A percentile compares a stretch with the other conserved stretches of the same genome.
These are phyloP conservation scores for Bidens hawaiensis DNA, from an alignment of 140 eudicot genomes.

Conservation along the genomic window DNA sequence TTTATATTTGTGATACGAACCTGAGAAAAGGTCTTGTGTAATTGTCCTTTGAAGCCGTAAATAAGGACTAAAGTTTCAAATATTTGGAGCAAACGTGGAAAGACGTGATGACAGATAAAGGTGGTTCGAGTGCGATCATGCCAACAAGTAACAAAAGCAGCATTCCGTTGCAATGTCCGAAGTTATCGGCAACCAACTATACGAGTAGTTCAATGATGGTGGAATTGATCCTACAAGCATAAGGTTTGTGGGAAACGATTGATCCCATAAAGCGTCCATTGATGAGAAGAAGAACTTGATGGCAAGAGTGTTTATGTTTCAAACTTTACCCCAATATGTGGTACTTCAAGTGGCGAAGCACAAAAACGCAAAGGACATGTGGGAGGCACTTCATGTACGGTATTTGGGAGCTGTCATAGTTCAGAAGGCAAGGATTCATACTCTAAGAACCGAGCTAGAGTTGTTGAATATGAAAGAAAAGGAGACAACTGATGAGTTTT, in stretches of 20 bases:
- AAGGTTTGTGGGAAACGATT: not conserved
- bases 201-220: not conserved
- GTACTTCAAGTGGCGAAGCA: not conserved
- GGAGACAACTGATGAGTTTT: not conserved
- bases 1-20: too few species aligned
- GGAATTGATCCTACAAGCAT: not conserved
- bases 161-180: not conserved
- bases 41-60: too few species aligned
- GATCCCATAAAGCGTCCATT: too few species aligned
- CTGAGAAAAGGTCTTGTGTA: too few species aligned
- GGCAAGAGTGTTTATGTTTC: too few species aligned
- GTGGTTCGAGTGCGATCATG: not conserved
- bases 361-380: not conserved
- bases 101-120: too few species aligned
- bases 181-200: not conserved
- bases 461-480: not conserved
- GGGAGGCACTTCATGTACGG: not conserved
- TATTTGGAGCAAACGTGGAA: too few species aligned
- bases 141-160: not conserved
- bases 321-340: too few species aligned
- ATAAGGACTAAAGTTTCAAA: too few species aligned
- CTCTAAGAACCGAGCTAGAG: not conserved
- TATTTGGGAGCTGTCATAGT: not conserved
- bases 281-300: too few species aligned
- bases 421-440: not conserved